Evolutionary conservation across 805 yeast species (phyloP), one percentile per base, ranked within the genome.

Genomic region (Saccharomyces mikatae): DNA sequence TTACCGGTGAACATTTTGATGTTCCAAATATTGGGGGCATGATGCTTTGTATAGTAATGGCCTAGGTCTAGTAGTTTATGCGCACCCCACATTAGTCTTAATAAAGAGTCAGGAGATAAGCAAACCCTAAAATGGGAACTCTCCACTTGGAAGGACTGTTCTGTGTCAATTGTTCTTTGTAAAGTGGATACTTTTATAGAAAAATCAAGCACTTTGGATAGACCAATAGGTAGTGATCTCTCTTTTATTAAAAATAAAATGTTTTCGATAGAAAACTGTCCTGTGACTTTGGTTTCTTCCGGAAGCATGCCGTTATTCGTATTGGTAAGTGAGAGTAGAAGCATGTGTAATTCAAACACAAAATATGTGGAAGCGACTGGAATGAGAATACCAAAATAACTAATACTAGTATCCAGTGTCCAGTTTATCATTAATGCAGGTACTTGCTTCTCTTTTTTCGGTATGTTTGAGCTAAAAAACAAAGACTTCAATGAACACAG

Each of bases 111-210:
- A 0, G 89, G 82, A 52, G 82, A 80, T 36, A 86, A 63, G 55
- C 83, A 80, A 3, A 84, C 59, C 46, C 90, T 74, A 51, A 81
- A 80, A 61, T 79, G 78, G 4, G 80, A 76, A 2, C 88, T 82
- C 52, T 78, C 82, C 0, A 86, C 64, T 56, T 83, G 84, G 3
- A 85, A 68, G 0, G 81, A 74, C 54, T 78, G 80, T 1, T 71
- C 61, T 2, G 60, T 30, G 14, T 62, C 56, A 0, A 58, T 61
- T 0, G 58, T 59, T 3, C 65, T 70, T 6, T 63, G 73, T 1
- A 74, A 67, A 44, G 80, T 77, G 57, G 13, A 82, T 60, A 62
- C 74, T 73, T 51, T 80, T 50, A n/a, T 70, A 59, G 57, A 82
- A 56, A 82, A 63, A 60, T 86, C 81, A 17, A 79, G 49, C 2